Conservation (phyloP, 345 rosid genomes). For the Garcia nutans region DNA sequence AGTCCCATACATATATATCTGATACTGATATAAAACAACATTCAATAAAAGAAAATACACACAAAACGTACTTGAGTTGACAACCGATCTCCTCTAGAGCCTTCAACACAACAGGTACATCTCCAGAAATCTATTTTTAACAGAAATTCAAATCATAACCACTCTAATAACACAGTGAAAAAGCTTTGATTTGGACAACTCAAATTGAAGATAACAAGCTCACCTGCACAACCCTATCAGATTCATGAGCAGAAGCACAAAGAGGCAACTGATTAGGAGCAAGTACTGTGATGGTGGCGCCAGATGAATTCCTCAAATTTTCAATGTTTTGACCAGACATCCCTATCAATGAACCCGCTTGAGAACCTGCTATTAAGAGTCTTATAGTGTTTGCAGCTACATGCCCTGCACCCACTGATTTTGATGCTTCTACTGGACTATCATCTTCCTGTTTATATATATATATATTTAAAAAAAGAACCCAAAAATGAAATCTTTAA, state of each 20-base stretch:
- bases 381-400: conserved; percentile 60
- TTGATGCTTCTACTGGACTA: conserved; percentile 31
- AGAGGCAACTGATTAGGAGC: conserved; percentile 65
- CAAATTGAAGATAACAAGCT: background rate
- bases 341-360: conserved; percentile 61
- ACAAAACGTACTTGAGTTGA: conserved; percentile 59
- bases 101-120: conserved; percentile 53
- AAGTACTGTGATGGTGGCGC: conserved; percentile 55
- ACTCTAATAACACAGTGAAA: background rate
- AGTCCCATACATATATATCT: background rate
- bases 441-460: conserved; percentile 48
- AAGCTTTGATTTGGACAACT: background rate
- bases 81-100: conserved; percentile 59
- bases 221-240: conserved; percentile 70
- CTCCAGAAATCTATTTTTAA: conserved; percentile 52
- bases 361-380: conserved; percentile 63
- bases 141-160: background rate
- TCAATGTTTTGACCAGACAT: conserved; percentile 63
- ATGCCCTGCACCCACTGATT: conserved; percentile 41
- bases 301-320: conserved; percentile 57
- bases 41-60: background rate
- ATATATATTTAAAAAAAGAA: background rate
- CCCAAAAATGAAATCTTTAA: background rate
- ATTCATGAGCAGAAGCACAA: conserved; percentile 67
- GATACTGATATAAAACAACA: background rate